Evolutionary conservation across 768 basidiomycete species (phyloP).

Genomic region (Leucogyrophana mollusca): DNA sequence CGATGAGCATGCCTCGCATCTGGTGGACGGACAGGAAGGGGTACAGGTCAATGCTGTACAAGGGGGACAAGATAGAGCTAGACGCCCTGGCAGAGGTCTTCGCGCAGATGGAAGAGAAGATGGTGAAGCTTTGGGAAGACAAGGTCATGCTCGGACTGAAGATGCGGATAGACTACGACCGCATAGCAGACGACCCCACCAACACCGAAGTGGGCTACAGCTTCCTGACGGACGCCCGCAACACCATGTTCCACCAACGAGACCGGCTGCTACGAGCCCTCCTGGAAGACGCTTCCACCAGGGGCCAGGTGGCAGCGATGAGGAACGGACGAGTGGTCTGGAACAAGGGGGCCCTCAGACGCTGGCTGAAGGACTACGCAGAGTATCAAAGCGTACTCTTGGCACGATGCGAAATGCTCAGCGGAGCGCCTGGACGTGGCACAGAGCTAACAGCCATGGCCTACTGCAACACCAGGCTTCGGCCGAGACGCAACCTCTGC

Average conservation of each 20-base stretch:
- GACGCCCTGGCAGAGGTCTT: background rate
- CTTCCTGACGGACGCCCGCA: background rate
- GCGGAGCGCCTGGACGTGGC: slow-evolving; percentile 15
- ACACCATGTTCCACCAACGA: background rate
- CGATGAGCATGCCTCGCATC: slow-evolving; percentile 1
- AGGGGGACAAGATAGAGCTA: background rate
- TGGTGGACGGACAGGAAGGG: slow-evolving; percentile 4
- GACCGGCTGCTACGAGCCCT: background rate
- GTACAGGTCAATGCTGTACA: slow-evolving; percentile 1
- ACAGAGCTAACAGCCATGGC: background rate
- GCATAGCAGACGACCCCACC: background rate
- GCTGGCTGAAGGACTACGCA: slow-evolving; percentile 8
- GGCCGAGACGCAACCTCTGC: slow-evolving; percentile 12
- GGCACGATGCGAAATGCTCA: slow-evolving; percentile 4
- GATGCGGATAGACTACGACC: slow-evolving; percentile 8
- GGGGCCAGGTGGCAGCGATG: background rate
- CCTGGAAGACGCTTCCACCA: background rate
- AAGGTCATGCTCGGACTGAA: slow-evolving; percentile 11
- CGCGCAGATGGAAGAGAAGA: background rate
- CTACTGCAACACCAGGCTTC: background rate
- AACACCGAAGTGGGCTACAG: slow-evolving; percentile 3
- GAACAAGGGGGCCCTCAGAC: background rate
- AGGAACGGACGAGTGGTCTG: background rate
- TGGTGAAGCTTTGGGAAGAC: background rate
- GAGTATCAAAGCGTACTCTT: slow-evolving; percentile 6